Percentiles rank a stretch among this genome's conserved stretches.
These are phyloP conservation scores for Adansonia grandidieri DNA, from an alignment of 441 rosid species.

Conservation along the genomic window DNA sequence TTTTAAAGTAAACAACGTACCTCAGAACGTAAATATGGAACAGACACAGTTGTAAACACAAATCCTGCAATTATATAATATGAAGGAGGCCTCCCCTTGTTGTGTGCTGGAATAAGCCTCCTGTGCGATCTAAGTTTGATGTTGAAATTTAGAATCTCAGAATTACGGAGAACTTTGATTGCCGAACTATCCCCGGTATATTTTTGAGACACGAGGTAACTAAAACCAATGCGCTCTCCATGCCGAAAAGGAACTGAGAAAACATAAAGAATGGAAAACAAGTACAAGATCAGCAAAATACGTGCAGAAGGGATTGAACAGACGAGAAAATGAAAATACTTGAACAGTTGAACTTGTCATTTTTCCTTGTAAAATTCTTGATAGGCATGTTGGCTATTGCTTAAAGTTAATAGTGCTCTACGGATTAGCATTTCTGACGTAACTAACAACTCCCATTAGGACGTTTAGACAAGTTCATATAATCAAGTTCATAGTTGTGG, in stretches of 20 bases:
- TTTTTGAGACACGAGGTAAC: slow-evolving; percentile 74
- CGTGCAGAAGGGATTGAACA: neutral
- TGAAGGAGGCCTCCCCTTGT: slow-evolving; percentile 63
- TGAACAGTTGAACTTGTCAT: slow-evolving; percentile 19
- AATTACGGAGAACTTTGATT: slow-evolving; percentile 61
- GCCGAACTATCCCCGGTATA: slow-evolving; percentile 62
- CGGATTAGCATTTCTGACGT: neutral
- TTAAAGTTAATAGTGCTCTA: neutral
- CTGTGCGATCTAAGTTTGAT: slow-evolving; percentile 60
- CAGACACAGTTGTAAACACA: slow-evolving; percentile 67
- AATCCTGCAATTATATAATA: slow-evolving; percentile 79
- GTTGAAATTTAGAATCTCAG: slow-evolving; percentile 48
- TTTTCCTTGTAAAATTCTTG: neutral
- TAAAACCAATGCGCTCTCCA: slow-evolving; percentile 78
- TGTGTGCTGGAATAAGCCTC: slow-evolving; percentile 68
- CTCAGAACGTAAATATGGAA: slow-evolving; percentile 79
- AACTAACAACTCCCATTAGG: neutral
- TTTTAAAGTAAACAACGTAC: slow-evolving; percentile 36
- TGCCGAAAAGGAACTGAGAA: slow-evolving; percentile 72
- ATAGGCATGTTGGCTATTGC: neutral
- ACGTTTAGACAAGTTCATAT: neutral
- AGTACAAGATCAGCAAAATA: slow-evolving; percentile 11
- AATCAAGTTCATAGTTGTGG: neutral
- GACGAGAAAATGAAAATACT: slow-evolving; percentile 18
- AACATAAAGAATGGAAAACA: slow-evolving; percentile 15